Base-by-base conservation (phyloP, 2,329 filamentous ascomycete genomes). In the Penicillium sp. region DNA sequence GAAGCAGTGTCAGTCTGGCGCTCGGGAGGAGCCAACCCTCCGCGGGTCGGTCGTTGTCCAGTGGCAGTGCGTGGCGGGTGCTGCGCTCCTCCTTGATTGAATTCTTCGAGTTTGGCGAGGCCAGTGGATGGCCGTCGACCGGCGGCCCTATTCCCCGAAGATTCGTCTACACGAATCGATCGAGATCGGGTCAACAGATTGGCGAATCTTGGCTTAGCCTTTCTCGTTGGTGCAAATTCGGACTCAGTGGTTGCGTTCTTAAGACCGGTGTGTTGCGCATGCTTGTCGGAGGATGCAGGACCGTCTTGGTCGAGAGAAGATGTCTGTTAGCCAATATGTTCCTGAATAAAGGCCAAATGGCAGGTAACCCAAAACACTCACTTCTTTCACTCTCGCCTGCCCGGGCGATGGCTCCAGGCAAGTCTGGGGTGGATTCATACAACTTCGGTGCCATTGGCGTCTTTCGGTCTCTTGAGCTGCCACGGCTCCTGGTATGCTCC, bases 1-100 rank as follows among this genome's bases (percentile, higher is more conserved):
- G 71, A 64, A 17, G 42, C 41, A 20, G 50, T 42, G 29, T 61
- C 65, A 31, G 52, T 48, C 34, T 71, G 69, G 17, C 86, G 80
- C 61, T 94, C 87, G 47, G 81, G 80, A 3, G 86, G 86, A 78
- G 39, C 75, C 74, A 19, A 84, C 79, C 47, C 64, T 67, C 72
- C 86, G 83, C 69, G 84, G 54, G 83, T 81, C 3, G 81, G 76
- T 52, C 82, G 78, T 41, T 89, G 77, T 21, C 81, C 64, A 1
- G 84, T 80, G 7, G 85, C 79, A 1, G 83, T 82, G 59, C 76
- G 83, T 36, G 81, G 69, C 11, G 74, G 69, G 18, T 69, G 65
- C 7, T 65, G 65, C 18, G 67, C 61, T 19, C 67, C 64, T 19
- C 37, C 31, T 38, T 56, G 57, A 28, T 36, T 58, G 26, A 56